Evolutionary conservation across 2,329 filamentous ascomycete genomes (phyloP).

Genomic region (Xylariaceae sp.): DNA sequence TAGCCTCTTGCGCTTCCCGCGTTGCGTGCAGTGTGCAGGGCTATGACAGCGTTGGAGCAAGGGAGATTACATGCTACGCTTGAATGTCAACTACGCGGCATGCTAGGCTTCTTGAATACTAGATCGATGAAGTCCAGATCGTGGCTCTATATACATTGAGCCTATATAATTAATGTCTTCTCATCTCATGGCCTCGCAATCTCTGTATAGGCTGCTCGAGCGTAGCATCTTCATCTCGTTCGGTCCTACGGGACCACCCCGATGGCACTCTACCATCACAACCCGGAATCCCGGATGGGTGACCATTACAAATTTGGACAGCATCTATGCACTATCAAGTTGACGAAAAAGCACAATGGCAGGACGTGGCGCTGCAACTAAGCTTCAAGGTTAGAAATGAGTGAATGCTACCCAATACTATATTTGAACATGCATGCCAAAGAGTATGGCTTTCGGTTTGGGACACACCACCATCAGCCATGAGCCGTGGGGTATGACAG

Average conservation of each 20-base stretch:
- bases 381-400: conserved; percentile 1
- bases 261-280: conserved; percentile 11
- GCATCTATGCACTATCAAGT: too few species aligned
- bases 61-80: background rate
- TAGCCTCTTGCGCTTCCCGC: conserved; percentile 13
- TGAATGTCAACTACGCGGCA: conserved; percentile 1
- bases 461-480: conserved; percentile 7
- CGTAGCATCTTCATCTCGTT: conserved; percentile 20
- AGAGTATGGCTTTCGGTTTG: conserved; percentile 4
- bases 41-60: conserved; percentile 2
- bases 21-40: conserved; percentile 7
- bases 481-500: conserved; percentile 29
- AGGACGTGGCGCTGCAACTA: conserved; percentile 4
- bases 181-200: background rate
- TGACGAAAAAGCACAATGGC: too few species aligned
- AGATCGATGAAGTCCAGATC: too few species aligned
- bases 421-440: conserved; percentile 8
- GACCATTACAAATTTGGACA: conserved; percentile 3
- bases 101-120: background rate
- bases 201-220: conserved; percentile 3
- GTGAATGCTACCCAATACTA: conserved; percentile 13
- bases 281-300: background rate
- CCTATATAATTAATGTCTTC: too few species aligned
- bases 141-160: too few species aligned
- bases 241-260: conserved; percentile 15